phyloP scores from a whole-genome alignment of 495 filamentous ascomycete genomes.

The Chaetomium tenue region DNA sequence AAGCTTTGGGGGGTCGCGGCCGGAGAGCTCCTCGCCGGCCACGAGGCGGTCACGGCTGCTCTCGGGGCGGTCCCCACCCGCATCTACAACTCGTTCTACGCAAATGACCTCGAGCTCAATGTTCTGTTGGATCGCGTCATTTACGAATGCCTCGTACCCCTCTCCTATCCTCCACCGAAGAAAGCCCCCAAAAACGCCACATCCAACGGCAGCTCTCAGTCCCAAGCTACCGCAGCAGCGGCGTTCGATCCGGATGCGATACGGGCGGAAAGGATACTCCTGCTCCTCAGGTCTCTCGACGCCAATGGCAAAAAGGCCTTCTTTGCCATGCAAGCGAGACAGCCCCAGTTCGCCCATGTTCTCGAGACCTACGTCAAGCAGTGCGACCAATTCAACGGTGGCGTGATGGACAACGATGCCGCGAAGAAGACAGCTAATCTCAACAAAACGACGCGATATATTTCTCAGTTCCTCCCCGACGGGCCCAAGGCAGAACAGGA shows the following conservation, averaged over 20 bases:
- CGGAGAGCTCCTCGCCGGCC: conserved; percentile 79
- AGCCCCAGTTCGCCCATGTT: conserved; percentile 65
- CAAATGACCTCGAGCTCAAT: conserved; percentile 85
- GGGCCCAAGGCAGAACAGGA: conserved; percentile 62
- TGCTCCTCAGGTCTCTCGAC: conserved; percentile 76
- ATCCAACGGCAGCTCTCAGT: conserved; percentile 58
- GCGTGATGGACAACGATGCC: conserved; percentile 71
- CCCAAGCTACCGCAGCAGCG: conserved; percentile 44
- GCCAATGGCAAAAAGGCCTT: conserved; percentile 78
- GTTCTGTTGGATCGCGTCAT: conserved; percentile 79
- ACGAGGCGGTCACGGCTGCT: conserved; percentile 68
- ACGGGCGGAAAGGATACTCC: conserved; percentile 77
- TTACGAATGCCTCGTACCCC: conserved; percentile 79
- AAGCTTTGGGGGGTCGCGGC: conserved; percentile 89
- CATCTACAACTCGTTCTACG: conserved; percentile 84
- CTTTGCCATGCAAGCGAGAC: conserved; percentile 78
- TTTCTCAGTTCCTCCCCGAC: conserved; percentile 75
- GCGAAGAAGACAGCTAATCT: conserved; percentile 67
- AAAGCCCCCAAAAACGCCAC: conserved; percentile 50
- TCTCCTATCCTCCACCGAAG: conserved; percentile 72
- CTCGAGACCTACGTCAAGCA: conserved; percentile 69
- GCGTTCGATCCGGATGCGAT: conserved; percentile 75
- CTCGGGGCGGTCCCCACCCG: conserved; percentile 78
- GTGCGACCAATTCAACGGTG: conserved; percentile 86
- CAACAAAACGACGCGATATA: conserved; percentile 61